Percentiles rank a stretch among this genome's conserved stretches.
Conservation (phyloP, 441 rosid species). For the Brassica balearica region DNA sequence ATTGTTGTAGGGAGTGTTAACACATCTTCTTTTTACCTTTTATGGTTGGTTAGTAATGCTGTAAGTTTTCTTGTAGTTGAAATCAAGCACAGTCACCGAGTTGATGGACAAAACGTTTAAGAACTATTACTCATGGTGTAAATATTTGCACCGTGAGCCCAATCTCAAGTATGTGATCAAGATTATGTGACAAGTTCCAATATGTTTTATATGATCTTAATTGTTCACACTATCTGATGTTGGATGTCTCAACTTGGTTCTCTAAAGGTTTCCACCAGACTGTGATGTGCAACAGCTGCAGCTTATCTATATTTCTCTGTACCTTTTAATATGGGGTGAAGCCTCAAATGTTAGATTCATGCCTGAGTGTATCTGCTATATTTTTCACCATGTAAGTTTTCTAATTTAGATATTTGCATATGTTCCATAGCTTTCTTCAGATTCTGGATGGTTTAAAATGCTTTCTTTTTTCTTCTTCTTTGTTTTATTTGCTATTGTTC, state of each 20-base stretch:
- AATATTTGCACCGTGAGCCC: conserved; percentile 61
- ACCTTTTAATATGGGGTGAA: conserved; percentile 99
- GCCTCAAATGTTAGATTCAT: conserved; percentile 98
- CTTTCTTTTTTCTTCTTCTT: background rate
- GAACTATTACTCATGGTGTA: conserved; percentile 92
- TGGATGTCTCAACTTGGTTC: conserved; percentile 36
- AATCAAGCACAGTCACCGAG: conserved; percentile 50
- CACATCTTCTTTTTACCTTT: conserved; percentile 12
- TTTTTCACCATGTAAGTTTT: conserved; percentile 85
- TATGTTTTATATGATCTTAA: background rate
- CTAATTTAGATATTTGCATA: conserved; percentile 43
- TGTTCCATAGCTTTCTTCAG: conserved; percentile 41
- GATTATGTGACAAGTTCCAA: conserved; percentile 17
- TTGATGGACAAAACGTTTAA: conserved; percentile 73
- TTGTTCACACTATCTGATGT: conserved; percentile 32
- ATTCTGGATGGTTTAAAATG: conserved; percentile 12
- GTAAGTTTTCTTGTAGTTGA: conserved; percentile 69
- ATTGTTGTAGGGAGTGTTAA: conserved; percentile 23
- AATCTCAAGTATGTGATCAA: conserved; percentile 57
- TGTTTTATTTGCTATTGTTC: conserved; percentile 19
- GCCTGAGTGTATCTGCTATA: conserved; percentile 99
- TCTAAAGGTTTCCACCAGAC: conserved; percentile 59
- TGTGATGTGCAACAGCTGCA: conserved; percentile 61
- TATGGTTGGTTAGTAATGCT: conserved; percentile 33
- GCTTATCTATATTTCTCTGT: conserved; percentile 86